Base-by-base conservation (phyloP, 768 basidiomycete genomes). In the Xerocomellus intermedius region DNA sequence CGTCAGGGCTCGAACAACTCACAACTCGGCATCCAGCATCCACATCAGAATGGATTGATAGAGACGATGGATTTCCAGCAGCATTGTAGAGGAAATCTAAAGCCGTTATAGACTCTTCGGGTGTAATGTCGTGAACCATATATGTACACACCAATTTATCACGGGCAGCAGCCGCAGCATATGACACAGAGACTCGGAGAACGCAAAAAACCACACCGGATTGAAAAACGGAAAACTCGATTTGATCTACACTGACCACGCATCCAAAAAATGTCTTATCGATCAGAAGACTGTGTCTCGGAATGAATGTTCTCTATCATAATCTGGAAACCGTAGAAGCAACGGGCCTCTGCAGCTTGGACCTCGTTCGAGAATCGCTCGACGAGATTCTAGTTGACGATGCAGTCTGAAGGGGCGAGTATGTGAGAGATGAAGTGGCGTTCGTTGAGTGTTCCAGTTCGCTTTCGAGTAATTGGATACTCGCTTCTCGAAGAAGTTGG, bases 301-400 rank as follows among this genome's bases (percentile, higher is more conserved):
- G 94, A 94, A 72, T 97, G 94, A 39, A 98, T 83, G 70, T 97
- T 96, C 66, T 97, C 94, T 85, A 96, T 97, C 94, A 97, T 97
- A 64, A 97, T 91, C 69, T 98, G 94, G 76, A 96, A 96, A 17
- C 94, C 94, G 66, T 97, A 98, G 75, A 98, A 98, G 70, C 91
- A 96, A 4, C 94, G 86, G 5, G 93, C 94, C 69, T 98, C 95
- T 4, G 94, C 89, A 2, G 79, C 82, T 69, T 96, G 94, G 5
- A 98, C 91, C 68, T 98, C 94, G 51, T 83, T 85, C 8, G 90
- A 91, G 73, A 98, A 97, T 8, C 94, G 88, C 70, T 95, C 93
- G 26, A 24, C 24, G 1, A 97, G 80, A 70, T 98, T 98, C 70
- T 97, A 95, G 72, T 96, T 97, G 61, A 97, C 93, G 56, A 97